Evolutionary conservation across 768 basidiomycete genomes (phyloP), one percentile per base, ranked within the genome.

Genomic region (Lenzites betulinus): DNA sequence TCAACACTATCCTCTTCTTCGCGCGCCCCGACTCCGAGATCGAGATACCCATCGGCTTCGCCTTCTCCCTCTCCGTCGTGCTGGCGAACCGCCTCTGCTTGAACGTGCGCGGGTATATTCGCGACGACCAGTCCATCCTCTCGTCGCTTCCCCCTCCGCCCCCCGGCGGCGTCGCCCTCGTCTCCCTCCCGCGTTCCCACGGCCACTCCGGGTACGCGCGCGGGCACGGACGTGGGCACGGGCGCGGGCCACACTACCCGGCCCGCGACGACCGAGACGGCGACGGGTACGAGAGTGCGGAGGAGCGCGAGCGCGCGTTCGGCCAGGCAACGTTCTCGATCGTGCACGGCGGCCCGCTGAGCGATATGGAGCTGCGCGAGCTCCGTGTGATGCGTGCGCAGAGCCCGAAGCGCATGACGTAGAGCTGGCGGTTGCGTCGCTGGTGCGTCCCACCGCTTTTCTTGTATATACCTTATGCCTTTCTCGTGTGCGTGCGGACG

Each of bases 11-110:
- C 59, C 56, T 73, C 53, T 73, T 71, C 63, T 23, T 69, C 44
- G 46, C 64, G 7, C 67, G 69, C 26, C 56, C 68, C 47, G 51
- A 41, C 39, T 28, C 64, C 26, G 54, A 66, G 7, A 66, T 82
- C 15, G 84, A 84, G 71, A 77, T 83, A 22, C 82, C 84, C 0
- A 78, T 86, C 57, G 83, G 81, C 15, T 87, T 85, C 70, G 77
- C 83, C 3, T 76, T 84, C 22, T 82, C 84, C 1, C 74, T 87
- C 71, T 82, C 84, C 0, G 84, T 82, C 66, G 80, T 83, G 7
- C 74, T 86, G 54, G 77, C 81, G 20, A 86, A 81, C 66, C 75
- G 84, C 22, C 76, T 85, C 15, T 78, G 82, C 25, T 73, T 86
- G 33, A 86, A 85, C 62, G 80, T 86, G 26, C 82, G 83, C 11